Evolutionary conservation across 2,329 filamentous ascomycete species (phyloP).

Genomic region (Penicillium hesseltinei): DNA sequence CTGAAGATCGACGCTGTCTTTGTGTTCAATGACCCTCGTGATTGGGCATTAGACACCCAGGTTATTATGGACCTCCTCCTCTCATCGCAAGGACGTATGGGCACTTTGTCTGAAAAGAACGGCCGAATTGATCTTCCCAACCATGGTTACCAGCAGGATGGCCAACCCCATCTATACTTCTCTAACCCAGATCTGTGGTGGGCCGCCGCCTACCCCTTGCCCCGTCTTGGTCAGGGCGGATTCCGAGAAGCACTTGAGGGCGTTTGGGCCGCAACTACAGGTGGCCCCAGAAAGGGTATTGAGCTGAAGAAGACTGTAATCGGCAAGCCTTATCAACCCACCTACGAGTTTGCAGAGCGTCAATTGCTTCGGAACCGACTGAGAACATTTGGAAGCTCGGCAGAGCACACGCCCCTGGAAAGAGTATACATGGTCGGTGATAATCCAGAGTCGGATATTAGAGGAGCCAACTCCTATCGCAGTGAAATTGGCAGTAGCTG

Average conservation of each 20-base stretch:
- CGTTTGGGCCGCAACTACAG: slow-evolving; percentile 72
- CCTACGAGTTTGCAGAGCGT: slow-evolving; percentile 81
- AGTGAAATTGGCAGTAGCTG: slow-evolving; percentile 69
- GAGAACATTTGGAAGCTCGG: slow-evolving; percentile 42
- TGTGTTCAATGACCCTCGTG: slow-evolving; percentile 91
- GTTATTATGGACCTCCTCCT: slow-evolving; percentile 80
- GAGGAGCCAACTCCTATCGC: slow-evolving; percentile 74
- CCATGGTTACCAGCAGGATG: slow-evolving; percentile 76
- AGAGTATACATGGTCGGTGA: slow-evolving; percentile 94
- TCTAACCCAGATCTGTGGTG: slow-evolving; percentile 89
- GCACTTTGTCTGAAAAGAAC: slow-evolving; percentile 74
- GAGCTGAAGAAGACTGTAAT: slow-evolving; percentile 65
- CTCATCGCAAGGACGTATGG: slow-evolving; percentile 73
- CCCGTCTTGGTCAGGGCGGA: slow-evolving; percentile 85
- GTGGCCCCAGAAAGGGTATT: slow-evolving; percentile 52
- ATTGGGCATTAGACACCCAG: slow-evolving; percentile 90
- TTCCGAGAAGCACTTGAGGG: slow-evolving; percentile 81
- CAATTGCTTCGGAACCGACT: slow-evolving; percentile 63
- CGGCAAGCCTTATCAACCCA: slow-evolving; percentile 76
- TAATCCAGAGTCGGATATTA: slow-evolving; percentile 85
- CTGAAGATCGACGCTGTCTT: slow-evolving; percentile 87
- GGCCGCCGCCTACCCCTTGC: slow-evolving; percentile 80
- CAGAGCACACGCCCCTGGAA: slow-evolving; percentile 52
- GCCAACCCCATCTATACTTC: slow-evolving; percentile 79
- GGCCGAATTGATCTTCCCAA: slow-evolving; percentile 64